Conservation (phyloP, 2,329 filamentous ascomycete genomes). For the Colletotrichum scovillei region DNA sequence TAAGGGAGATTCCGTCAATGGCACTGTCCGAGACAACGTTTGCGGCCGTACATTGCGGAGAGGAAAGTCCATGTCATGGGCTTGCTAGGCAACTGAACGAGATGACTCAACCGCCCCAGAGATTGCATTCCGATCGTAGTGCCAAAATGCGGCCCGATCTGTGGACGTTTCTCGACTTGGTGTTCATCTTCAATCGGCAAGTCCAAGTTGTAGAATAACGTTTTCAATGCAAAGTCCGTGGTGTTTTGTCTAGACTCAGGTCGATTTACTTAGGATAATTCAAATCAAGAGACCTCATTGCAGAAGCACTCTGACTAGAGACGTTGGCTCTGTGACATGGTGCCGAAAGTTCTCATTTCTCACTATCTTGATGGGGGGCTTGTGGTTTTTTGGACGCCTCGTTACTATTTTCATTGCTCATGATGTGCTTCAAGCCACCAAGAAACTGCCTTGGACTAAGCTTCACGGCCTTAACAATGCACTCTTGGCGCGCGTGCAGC, state of each 20-base stretch:
- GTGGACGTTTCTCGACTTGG: background rate
- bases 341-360: background rate
- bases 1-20: slow-evolving; percentile 8
- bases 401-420: background rate
- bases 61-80: background rate
- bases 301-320: background rate
- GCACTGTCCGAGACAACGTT: slow-evolving; percentile 26
- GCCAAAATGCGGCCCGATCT: background rate
- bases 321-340: background rate
- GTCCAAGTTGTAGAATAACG: background rate
- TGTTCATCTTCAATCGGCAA: background rate
- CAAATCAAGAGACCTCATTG: background rate
- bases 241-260: background rate
- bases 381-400: background rate
- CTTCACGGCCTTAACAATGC: background rate
- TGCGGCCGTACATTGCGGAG: slow-evolving; percentile 19
- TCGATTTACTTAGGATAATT: background rate
- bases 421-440: background rate
- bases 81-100: background rate
- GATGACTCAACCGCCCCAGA: background rate
- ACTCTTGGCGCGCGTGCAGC: background rate
- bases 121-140: background rate
- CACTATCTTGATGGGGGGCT: background rate
- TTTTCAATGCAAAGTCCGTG: background rate
- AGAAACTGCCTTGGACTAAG: background rate